Evolutionary conservation across 306 rosid species (phyloP).

Genomic region (Dryas octopetala): DNA sequence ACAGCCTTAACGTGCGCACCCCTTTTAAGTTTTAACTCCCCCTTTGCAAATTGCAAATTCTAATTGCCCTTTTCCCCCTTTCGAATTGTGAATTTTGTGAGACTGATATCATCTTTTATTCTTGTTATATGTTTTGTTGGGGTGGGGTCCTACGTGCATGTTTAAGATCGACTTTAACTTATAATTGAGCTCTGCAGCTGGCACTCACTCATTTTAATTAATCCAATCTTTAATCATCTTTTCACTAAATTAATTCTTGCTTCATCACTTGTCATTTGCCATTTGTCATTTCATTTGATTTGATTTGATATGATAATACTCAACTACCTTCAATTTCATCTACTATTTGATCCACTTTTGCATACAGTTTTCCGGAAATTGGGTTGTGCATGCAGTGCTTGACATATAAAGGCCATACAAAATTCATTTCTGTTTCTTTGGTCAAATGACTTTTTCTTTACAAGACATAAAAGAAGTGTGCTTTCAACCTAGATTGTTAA

Average conservation of each 20-base stretch:
- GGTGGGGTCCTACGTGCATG: constrained; percentile 13
- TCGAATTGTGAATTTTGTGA: too few relatives aligned
- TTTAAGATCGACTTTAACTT: constrained; percentile 14
- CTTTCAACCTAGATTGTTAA: too few relatives aligned
- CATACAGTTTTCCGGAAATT: neutral
- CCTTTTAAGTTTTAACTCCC: too few relatives aligned
- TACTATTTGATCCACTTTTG: neutral
- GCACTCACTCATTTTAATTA: constrained; percentile 34
- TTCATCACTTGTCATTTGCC: neutral
- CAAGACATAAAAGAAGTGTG: too few relatives aligned
- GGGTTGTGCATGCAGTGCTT: too few relatives aligned
- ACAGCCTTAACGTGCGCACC: neutral
- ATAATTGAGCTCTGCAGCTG: constrained; percentile 41
- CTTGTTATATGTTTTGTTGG: constrained; percentile 1
- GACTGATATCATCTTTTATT: neutral
- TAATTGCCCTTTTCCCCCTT: too few relatives aligned
- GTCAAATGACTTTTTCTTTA: neutral
- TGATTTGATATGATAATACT: constrained; percentile 36
- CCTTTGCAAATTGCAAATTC: too few relatives aligned
- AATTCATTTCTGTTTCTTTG: neutral
- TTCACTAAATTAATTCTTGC: constrained; percentile 1
- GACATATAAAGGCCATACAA: too few relatives aligned
- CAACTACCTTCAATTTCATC: neutral
- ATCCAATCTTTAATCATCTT: constrained; percentile 24
- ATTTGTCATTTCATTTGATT: constrained; percentile 13